These are phyloP conservation scores for Bacterosira constricta DNA, from an alignment of 108 stramenopile species.

Conservation along the genomic window DNA sequence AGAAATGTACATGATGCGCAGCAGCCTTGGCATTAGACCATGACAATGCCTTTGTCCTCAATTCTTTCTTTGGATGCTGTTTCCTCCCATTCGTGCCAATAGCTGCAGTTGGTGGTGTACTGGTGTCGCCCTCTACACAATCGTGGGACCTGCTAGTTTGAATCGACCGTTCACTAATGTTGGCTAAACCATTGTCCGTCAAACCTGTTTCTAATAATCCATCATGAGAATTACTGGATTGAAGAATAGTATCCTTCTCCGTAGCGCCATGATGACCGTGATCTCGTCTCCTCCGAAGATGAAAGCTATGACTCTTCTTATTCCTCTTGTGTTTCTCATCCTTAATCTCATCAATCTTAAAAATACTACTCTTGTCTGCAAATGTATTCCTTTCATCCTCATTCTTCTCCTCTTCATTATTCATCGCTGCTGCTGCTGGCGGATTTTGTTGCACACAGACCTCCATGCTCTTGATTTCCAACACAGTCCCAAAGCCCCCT, in stretches of 20 bases:
- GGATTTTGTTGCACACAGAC: no score
- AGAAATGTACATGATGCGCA: constrained; percentile 5
- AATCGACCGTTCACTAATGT: not conserved
- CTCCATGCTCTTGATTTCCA: constrained; percentile 50
- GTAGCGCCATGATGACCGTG: not conserved
- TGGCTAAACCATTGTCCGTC: not conserved
- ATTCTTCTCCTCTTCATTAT: not conserved
- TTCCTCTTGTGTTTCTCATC: not conserved
- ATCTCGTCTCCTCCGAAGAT: not conserved
- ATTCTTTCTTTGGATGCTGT: no score
- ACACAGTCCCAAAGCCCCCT: constrained; percentile 85
- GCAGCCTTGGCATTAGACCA: constrained; percentile 2
- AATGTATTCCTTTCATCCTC: not conserved
- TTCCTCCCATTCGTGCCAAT: not conserved
- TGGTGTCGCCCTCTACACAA: not conserved
- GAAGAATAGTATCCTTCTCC: not conserved
- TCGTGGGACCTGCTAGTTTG: not conserved
- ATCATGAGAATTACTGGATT: not conserved
- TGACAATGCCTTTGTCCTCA: not conserved
- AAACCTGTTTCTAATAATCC: not conserved
- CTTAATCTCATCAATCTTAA: not conserved
- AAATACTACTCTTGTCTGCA: not conserved
- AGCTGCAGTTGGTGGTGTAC: not conserved
- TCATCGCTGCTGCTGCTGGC: not conserved
- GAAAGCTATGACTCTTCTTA: not conserved